Conservation (phyloP, 805 yeast species). For the Candida caryicola region DNA sequence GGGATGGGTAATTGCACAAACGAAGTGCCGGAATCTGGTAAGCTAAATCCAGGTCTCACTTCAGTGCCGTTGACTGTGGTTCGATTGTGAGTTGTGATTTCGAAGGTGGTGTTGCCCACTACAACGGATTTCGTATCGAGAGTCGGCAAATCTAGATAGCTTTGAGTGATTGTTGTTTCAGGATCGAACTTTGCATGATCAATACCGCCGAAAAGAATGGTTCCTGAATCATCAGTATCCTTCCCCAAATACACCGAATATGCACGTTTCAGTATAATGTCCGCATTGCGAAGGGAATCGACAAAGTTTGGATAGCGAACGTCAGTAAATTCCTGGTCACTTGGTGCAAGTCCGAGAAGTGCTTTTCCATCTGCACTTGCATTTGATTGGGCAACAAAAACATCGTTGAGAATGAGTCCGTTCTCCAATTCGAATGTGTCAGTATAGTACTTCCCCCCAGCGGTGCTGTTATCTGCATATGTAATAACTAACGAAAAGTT, state of each 20-base stretch:
- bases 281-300: slow-evolving; percentile 21
- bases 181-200: slow-evolving; percentile 17
- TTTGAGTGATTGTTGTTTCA: slow-evolving; percentile 8
- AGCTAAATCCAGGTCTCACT: too few species aligned
- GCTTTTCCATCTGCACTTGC: slow-evolving; percentile 1
- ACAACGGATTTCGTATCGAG: slow-evolving; percentile 1
- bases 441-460: slow-evolving; percentile 6
- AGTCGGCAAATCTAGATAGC: background rate
- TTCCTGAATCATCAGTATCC: slow-evolving; percentile 21
- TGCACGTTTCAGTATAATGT: slow-evolving; percentile 19
- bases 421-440: slow-evolving; percentile 6
- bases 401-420: slow-evolving; percentile 4
- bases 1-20: too few species aligned
- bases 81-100: slow-evolving; percentile 4
- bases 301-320: slow-evolving; percentile 21
- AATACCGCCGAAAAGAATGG: slow-evolving; percentile 20
- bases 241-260: slow-evolving; percentile 27
- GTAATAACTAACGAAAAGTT: too few species aligned
- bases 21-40: too few species aligned
- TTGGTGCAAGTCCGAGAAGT: slow-evolving; percentile 10
- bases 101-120: slow-evolving; percentile 3
- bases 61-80: too few species aligned
- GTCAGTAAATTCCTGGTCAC: slow-evolving; percentile 7
- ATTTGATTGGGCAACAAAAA: background rate
- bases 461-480: slow-evolving; percentile 6